Evolutionary conservation across 2,329 filamentous ascomycete species (phyloP), one percentile per base, ranked within the genome.

Genomic region (Microdochium nivale): DNA sequence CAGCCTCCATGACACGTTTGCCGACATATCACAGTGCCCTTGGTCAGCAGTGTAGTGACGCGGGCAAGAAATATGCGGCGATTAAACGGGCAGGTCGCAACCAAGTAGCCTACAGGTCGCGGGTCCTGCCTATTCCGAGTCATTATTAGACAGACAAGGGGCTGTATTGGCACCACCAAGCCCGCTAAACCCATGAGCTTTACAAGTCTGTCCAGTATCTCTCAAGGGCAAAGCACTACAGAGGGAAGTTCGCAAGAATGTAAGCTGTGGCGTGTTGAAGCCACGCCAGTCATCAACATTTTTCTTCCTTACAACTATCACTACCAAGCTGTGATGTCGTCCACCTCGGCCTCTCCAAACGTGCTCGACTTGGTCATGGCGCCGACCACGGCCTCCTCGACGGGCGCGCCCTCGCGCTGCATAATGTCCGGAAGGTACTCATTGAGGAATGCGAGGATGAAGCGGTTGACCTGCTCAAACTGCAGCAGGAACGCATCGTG

Each of bases 401-500:
- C 65, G 35, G 65, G 64, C 2, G 68, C 69, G 2, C 75, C 79
- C 23, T 80, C 74, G 60, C 75, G 80, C 33, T 69, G 73, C 91
- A 97, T 96, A 57, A 99, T 92, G 58, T 96, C 88, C 1, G 90
- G 89, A 27, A 99, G 68, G 2, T 87, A 83, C 60, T 92, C 84
- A 53, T 84, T 80, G 67, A 99, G 75, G 65, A 99, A 99, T 2
- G 80, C 81, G 19, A 96, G 71, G 49, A 96, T 83, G 65, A 96
- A 89, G 30, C 75, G 78, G 69, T 99, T 99, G 53, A 97, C 94
- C 70, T 97, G 92, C 72, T 96, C 90, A 64, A 99, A 99, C 68
- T 99, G 92, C 51, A 99, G 72, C 62, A 99, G 70, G 68, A 99
- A 99, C 0, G 94, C 94, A 68, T 99, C 94, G 62, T 99, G 94